Evolutionary conservation across 768 basidiomycete species (phyloP).

Genomic region (Basidioascus undulatus): DNA sequence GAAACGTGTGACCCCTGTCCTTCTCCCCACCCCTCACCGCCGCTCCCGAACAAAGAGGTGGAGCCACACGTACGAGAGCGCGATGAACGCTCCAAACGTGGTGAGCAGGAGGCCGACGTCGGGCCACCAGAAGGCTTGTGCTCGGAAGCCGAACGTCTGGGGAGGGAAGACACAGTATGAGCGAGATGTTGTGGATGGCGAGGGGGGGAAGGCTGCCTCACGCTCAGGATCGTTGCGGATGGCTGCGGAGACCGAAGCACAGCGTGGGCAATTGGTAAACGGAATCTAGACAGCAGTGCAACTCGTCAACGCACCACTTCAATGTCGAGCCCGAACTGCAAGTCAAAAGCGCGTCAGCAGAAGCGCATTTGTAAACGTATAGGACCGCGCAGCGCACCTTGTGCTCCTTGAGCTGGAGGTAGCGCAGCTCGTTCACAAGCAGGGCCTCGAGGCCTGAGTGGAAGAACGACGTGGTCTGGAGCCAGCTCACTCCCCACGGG

Average conservation of each 20-base stretch:
- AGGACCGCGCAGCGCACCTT: constrained; percentile 30
- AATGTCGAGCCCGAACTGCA: constrained; percentile 81
- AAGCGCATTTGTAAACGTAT: background rate
- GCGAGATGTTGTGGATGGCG: no score
- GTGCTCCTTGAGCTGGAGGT: constrained; percentile 72
- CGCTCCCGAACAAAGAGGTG: constrained; percentile 77
- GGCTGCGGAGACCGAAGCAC: no score
- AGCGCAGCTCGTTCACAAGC: constrained; percentile 89
- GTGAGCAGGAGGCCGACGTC: constrained; percentile 66
- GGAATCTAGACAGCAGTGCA: no score
- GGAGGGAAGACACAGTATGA: no score
- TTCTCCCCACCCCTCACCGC: constrained; percentile 16
- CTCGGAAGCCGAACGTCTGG: constrained; percentile 77
- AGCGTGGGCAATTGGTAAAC: no score
- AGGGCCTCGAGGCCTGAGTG: constrained; percentile 95
- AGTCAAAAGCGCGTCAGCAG: background rate
- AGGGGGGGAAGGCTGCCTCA: no score
- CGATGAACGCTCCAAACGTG: constrained; percentile 60
- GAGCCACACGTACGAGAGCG: constrained; percentile 49
- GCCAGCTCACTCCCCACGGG: constrained; percentile 44
- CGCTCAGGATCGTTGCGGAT: constrained; percentile 77
- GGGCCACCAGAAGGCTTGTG: constrained; percentile 90
- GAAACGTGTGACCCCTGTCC: no score
- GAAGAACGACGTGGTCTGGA: constrained; percentile 88
- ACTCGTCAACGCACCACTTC: no score